Evolutionary conservation across 2,329 filamentous ascomycete genomes (phyloP).

Genomic region (Graphilbum sp.): DNA sequence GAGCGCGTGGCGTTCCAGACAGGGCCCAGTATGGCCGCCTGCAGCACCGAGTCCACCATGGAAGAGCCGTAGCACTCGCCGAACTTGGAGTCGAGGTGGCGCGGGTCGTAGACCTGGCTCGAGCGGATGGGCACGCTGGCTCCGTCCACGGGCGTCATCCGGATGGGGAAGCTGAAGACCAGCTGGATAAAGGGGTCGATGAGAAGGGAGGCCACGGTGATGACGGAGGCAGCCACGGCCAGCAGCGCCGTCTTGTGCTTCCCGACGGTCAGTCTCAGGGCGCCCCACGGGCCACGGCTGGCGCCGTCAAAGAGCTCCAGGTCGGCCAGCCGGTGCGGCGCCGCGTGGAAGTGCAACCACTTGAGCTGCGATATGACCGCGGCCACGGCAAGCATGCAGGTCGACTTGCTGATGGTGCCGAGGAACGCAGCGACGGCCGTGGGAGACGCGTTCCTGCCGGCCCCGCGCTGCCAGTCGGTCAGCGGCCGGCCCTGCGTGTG

Average conservation of each 20-base stretch:
- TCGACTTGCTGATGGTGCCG: background rate
- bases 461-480: background rate
- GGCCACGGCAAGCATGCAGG: background rate
- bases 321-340: background rate
- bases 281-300: background rate
- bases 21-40: background rate
- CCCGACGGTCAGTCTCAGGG: background rate
- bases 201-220: background rate
- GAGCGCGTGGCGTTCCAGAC: background rate
- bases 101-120: background rate
- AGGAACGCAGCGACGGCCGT: background rate
- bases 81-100: background rate
- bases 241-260: background rate
- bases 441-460: background rate
- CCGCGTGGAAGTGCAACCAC: background rate
- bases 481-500: background rate
- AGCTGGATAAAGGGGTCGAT: background rate
- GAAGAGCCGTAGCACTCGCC: background rate
- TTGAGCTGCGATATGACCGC: background rate
- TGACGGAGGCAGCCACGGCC: background rate
- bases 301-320: background rate
- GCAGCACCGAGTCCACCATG: background rate
- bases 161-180: background rate
- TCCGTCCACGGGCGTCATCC: background rate
- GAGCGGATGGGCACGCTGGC: background rate